These are phyloP conservation scores for Aspergillus oerlinghausenensis DNA, from an alignment of 2,329 filamentous ascomycete species.

Conservation along the genomic window DNA sequence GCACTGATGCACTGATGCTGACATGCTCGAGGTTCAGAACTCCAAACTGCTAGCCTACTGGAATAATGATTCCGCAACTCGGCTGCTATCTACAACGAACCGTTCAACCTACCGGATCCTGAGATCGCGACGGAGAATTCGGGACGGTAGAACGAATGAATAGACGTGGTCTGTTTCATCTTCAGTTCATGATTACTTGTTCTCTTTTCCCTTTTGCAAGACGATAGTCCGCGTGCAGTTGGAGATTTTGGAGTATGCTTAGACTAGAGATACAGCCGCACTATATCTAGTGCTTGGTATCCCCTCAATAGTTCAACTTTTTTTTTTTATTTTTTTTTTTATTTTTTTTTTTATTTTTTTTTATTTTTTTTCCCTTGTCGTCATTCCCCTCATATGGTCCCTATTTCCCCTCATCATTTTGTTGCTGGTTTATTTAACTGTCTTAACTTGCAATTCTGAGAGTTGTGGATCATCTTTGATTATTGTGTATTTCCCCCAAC, in stretches of 20 bases:
- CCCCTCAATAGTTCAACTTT: neutral
- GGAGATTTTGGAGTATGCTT: neutral
- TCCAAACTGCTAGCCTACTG: neutral
- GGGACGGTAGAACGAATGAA: neutral
- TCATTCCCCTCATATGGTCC: neutral
- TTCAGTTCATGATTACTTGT: neutral
- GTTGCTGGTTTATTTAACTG: neutral
- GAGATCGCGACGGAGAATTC: neutral
- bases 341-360: neutral
- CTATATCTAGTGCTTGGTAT: neutral
- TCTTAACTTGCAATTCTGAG: neutral
- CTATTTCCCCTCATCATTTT: neutral
- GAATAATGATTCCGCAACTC: neutral
- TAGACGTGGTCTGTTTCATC: neutral
- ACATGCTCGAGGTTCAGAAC: neutral
- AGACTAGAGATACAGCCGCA: neutral
- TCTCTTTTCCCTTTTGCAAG: neutral
- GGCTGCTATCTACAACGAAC: neutral
- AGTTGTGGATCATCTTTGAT: neutral
- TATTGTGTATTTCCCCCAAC: neutral
- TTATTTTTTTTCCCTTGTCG: neutral
- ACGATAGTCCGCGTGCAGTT: neutral
- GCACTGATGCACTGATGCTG: neutral
- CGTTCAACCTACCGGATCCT: neutral
- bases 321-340: neutral